Evolutionary conservation across 2,329 filamentous ascomycete genomes (phyloP).

Genomic region (Fusarium aywerte): DNA sequence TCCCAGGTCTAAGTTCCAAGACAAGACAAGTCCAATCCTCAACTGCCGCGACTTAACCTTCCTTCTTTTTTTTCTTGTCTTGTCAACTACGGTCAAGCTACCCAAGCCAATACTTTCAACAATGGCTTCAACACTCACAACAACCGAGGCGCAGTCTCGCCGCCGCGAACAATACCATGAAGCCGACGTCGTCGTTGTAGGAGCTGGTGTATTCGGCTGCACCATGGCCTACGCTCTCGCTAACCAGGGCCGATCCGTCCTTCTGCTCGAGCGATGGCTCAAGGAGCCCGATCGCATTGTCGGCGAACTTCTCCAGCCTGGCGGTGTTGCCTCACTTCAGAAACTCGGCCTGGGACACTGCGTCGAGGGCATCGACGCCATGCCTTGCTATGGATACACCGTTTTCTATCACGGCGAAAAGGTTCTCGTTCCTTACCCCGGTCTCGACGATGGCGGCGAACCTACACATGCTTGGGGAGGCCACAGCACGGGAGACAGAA

Average conservation of each 20-base stretch:
- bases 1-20: constrained; percentile 11
- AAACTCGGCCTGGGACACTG: constrained; percentile 84
- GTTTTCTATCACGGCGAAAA: constrained; percentile 82
- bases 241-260: constrained; percentile 88
- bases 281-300: constrained; percentile 96
- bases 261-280: constrained; percentile 88
- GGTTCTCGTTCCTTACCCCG: constrained; percentile 83
- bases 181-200: constrained; percentile 89
- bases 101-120: constrained; percentile 41
- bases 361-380: constrained; percentile 87
- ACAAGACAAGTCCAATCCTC: constrained; percentile 12
- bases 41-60: constrained; percentile 8
- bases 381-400: constrained; percentile 86
- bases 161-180: constrained; percentile 68
- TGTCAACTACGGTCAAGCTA: constrained; percentile 4
- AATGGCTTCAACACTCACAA: constrained; percentile 48
- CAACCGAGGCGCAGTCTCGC: constrained; percentile 56
- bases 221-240: constrained; percentile 86
- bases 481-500: constrained; percentile 52
- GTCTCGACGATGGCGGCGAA: constrained; percentile 61
- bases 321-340: constrained; percentile 82
- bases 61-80: not conserved
- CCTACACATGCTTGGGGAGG: constrained; percentile 53
- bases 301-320: constrained; percentile 93
- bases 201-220: constrained; percentile 90